These are phyloP conservation scores for Sisymbrium altissimum DNA, from an alignment of 345 rosid species.

Conservation along the genomic window DNA sequence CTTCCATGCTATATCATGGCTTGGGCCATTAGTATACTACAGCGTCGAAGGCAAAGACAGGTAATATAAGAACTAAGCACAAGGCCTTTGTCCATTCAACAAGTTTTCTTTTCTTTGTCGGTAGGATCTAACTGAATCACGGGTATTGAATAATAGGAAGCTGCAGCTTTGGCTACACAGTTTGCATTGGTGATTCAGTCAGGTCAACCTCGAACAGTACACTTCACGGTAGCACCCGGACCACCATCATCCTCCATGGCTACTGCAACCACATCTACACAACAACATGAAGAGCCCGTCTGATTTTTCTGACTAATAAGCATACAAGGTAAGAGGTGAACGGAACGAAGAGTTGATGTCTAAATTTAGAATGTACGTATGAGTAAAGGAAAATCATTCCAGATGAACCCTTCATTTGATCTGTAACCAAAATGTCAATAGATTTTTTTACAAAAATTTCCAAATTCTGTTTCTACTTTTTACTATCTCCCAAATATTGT, in stretches of 20 bases:
- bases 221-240: slow-evolving; percentile 61
- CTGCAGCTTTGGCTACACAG: slow-evolving; percentile 83
- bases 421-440: slow-evolving; percentile 13
- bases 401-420: neutral
- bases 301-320: neutral
- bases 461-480: slow-evolving; percentile 3
- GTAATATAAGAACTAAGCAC: slow-evolving; percentile 33
- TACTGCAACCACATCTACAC: slow-evolving; percentile 20
- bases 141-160: slow-evolving; percentile 55
- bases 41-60: slow-evolving; percentile 87
- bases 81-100: neutral
- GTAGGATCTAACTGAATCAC: neutral
- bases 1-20: slow-evolving; percentile 99
- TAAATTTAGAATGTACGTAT: slow-evolving; percentile 17
- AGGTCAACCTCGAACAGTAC: slow-evolving; percentile 72
- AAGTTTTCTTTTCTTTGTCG: neutral
- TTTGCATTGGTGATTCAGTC: slow-evolving; percentile 91
- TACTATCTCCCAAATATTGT: neutral
- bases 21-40: slow-evolving; percentile 91
- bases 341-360: neutral
- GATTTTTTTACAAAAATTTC: slow-evolving; percentile 6
- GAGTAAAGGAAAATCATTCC: slow-evolving; percentile 17
- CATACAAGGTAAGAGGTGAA: neutral
- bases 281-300: slow-evolving; percentile 21
- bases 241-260: slow-evolving; percentile 36